Base-by-base conservation (phyloP, 441 rosid species). In the Erodium texanum region DNA sequence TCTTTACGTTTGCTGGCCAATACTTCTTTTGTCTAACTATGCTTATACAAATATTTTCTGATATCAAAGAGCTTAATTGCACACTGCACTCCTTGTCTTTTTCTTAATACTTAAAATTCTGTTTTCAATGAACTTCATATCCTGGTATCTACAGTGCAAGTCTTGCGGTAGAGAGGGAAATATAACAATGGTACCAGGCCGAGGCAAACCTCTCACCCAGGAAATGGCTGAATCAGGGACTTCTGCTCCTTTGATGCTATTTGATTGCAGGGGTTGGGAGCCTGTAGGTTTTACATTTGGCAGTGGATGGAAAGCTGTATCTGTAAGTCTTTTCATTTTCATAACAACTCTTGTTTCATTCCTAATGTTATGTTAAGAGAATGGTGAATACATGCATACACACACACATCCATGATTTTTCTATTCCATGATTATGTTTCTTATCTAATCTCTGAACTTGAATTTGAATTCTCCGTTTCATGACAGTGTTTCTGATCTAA, bases 241-340 rank as follows among this genome's bases (percentile, higher is more conserved):
- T 7, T 84, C 71, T 80, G 80, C 84, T 45, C 94, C 94, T 24
- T 36, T 93, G 83, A 93, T 93, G 98, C 74, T 84, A 54, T 87
- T 93, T 66, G 94, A 90, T 59, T 93, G 85, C 76, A 83, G 97
- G 48, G 97, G 97, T 27, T 90, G 79, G 67, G 98, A 93, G 71
- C 97, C 94, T 48, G 76, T 79, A 22, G 96, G 76, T 78, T 90
- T 83, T 66, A 68, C 84, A 18, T 89, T 93, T 74, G 78, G 74
- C 70, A 83, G 66, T 73, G 87, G 79, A 54, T 93, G 97, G 98
- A 86, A 82, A 73, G 91, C 85, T 73, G 86, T 83, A 74, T 89
- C 97, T 78, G 97, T 90, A 82, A 89, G 98, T 82, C 10, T 70
- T 71, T 29, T 71, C 8, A 62, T 22, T 68, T 68, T 72, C 61